phyloP scores from a whole-genome alignment of 257 asterid genomes.

The Jacaranda copaia region DNA sequence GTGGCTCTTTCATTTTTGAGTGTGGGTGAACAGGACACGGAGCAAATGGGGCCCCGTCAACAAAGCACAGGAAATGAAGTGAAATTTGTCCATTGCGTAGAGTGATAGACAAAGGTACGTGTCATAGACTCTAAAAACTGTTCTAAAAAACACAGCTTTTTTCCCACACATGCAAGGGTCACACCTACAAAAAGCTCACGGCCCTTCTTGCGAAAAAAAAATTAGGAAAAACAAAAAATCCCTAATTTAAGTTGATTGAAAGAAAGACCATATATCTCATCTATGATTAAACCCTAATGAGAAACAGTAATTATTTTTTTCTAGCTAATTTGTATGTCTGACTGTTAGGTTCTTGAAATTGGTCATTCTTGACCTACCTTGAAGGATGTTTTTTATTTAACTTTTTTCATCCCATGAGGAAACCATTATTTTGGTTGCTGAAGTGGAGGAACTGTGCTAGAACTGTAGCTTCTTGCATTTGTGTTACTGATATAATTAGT shows the following conservation, averaged over 20 bases:
- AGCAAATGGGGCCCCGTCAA: constrained; percentile 42
- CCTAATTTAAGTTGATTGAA: constrained; percentile 1
- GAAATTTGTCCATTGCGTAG: constrained; percentile 54
- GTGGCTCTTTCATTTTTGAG: not conserved
- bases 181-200: constrained; percentile 56
- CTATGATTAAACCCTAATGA: constrained; percentile 1
- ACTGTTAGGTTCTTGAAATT: not conserved
- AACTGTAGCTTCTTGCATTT: not conserved
- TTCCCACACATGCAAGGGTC: constrained; percentile 45
- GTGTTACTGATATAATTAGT: not conserved
- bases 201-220: constrained; percentile 32
- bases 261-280: too few species aligned
- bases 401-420: too few species aligned
- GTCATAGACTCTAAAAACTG: constrained; percentile 22
- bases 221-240: not conserved
- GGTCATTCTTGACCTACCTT: not conserved
- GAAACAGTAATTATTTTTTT: not conserved
- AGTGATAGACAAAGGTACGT: constrained; percentile 50
- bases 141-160: constrained; percentile 25
- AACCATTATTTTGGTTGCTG: not conserved
- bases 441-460: constrained; percentile 26
- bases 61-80: constrained; percentile 32
- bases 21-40: constrained; percentile 40
- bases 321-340: constrained; percentile 11
- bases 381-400: too few species aligned